Conservation (phyloP, 352 stramenopile genomes). For the Pythium aquatile region DNA sequence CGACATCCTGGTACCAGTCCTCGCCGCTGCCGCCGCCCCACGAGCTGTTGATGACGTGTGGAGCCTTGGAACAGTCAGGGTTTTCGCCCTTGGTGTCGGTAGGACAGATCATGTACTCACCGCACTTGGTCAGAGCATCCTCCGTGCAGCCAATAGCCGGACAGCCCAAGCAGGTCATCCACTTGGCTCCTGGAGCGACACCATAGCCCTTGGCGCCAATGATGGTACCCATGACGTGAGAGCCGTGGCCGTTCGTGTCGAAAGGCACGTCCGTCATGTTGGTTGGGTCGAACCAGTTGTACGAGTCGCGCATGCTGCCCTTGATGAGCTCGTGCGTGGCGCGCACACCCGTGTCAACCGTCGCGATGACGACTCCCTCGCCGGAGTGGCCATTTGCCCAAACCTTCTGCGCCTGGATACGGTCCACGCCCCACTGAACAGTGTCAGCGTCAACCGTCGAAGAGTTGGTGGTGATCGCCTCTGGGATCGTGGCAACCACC, state of each 20-base stretch:
- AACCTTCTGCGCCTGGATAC: constrained; percentile 16
- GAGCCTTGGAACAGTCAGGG: constrained; percentile 32
- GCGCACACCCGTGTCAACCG: constrained; percentile 30
- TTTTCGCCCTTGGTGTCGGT: constrained; percentile 20
- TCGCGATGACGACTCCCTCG: constrained; percentile 19
- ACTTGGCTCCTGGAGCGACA: constrained; percentile 22
- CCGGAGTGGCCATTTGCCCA: constrained; percentile 21
- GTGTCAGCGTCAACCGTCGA: background rate
- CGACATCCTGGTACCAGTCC: constrained; percentile 13
- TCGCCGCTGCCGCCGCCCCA: constrained; percentile 20
- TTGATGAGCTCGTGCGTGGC: constrained; percentile 22
- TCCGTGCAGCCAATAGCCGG: constrained; percentile 1
- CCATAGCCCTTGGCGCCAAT: constrained; percentile 27
- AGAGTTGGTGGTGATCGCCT: background rate
- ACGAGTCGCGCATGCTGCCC: constrained; percentile 1
- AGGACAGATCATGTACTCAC: constrained; percentile 21
- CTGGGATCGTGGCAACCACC: background rate
- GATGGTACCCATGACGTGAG: constrained; percentile 32
- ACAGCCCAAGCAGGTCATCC: constrained; percentile 30
- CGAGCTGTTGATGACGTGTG: constrained; percentile 31
- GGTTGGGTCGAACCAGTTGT: constrained; percentile 29
- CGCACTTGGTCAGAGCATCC: constrained; percentile 19
- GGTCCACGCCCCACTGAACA: constrained; percentile 23
- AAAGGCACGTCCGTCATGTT: constrained; percentile 12
- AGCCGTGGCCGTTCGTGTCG: constrained; percentile 29